Evolutionary conservation across 306 rosid species (phyloP).

Genomic region (Cicer pinnatifidum): DNA sequence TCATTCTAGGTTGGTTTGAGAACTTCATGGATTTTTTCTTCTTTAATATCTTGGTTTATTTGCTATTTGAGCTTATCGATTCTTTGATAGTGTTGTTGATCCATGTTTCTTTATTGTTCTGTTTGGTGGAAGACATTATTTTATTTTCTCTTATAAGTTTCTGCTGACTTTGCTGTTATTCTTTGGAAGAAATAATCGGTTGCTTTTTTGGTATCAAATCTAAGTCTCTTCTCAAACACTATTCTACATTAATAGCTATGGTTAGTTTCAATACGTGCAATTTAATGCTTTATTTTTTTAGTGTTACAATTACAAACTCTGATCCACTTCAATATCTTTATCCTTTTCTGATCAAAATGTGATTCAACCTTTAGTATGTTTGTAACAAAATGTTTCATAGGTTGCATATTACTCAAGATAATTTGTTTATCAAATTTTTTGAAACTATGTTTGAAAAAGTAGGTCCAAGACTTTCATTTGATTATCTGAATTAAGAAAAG

Average conservation of each 20-base stretch:
- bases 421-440: neutral
- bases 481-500: neutral
- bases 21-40: neutral
- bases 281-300: slow-evolving; percentile 17
- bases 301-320: slow-evolving; percentile 37
- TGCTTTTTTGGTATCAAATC: slow-evolving; percentile 20
- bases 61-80: slow-evolving; percentile 29
- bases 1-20: neutral
- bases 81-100: slow-evolving; percentile 21
- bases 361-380: neutral
- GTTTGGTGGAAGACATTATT: neutral
- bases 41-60: neutral
- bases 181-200: slow-evolving; percentile 17
- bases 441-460: slow-evolving; percentile 9
- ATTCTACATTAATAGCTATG: slow-evolving; percentile 8
- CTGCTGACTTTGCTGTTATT: neutral
- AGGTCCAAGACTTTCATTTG: slow-evolving; percentile 22
- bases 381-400: slow-evolving; percentile 24
- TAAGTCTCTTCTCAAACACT: neutral
- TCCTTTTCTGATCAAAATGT: slow-evolving; percentile 25
- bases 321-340: slow-evolving; percentile 2
- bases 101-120: slow-evolving; percentile 27
- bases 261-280: slow-evolving; percentile 25
- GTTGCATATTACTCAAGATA: slow-evolving; percentile 1
- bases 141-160: neutral